Evolutionary conservation across 192 early-diverging fungal species (phyloP), one percentile per base, ranked within the genome.

Genomic region (Entomortierella lignicola): DNA sequence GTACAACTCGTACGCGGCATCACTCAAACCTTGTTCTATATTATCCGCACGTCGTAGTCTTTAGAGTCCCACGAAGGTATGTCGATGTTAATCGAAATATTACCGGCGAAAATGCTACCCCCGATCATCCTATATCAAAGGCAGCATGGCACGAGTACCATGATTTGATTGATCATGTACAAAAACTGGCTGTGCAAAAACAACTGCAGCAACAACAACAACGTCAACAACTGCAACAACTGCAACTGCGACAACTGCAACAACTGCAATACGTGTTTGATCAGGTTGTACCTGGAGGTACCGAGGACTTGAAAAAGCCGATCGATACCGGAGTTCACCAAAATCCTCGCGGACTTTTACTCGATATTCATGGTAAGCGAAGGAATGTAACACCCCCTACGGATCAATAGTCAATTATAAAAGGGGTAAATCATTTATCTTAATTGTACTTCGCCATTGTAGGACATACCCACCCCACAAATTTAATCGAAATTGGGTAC

Each of bases 31-130:
- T 8, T 25, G 31, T 11, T 1, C 20, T 57, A 8, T 61, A 69
- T 17, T 69, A 64, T n/a, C 74, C 74, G 13, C 74, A 77, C 29
- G 66, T 77, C 30, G 26, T 77, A 4, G 66, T 77, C 12, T 77
- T 77, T 54, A 66, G 74, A 4, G 56, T 77, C 4, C 61, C 43
- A 25, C 41, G 74, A 4, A 1, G 1, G 25, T 69, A 43, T 64
- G 74, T 77, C 34, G 74, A 77, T 37, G 74, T 77, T 51, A 77
- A 77, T 31, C 41, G 74, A 51, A 64, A 77, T n/a, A 30, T 69
- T 12, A 27, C 44, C 3, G 74, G 66, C n/a, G 74, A 77, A 13
- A 77, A 77, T 31, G 74, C 74, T 11, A 69, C 69, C 29, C 66
- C 74, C 1, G 66, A 77, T 12, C 32, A 63, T 42, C 60, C 60